Percentiles rank a stretch among this genome's conserved stretches.
phyloP scores from a whole-genome alignment of 805 yeast species.

The Saturnispora dispora region DNA sequence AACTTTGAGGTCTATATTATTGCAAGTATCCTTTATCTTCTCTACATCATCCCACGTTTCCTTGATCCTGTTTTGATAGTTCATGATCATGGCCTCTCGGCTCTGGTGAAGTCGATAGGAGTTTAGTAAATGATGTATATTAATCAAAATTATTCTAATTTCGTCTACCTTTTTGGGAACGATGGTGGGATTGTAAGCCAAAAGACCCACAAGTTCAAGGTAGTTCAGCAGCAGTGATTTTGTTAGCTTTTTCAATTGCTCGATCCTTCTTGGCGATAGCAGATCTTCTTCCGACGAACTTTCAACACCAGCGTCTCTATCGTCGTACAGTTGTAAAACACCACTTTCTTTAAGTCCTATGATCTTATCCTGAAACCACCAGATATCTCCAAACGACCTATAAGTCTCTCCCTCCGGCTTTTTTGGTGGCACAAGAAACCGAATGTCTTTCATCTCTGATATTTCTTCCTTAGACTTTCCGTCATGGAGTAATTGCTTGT shows the following conservation, averaged over 20 bases:
- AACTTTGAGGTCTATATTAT: conserved; percentile 32
- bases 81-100: conserved; percentile 74
- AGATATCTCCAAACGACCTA: conserved; percentile 80
- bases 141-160: conserved; percentile 70
- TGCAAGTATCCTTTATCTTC: conserved; percentile 33
- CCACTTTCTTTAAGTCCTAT: conserved; percentile 74
- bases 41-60: conserved; percentile 36
- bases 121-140: conserved; percentile 84
- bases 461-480: conserved; percentile 19
- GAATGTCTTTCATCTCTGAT: conserved; percentile 31
- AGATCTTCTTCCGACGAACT: conserved; percentile 21
- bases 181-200: conserved; percentile 63
- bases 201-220: conserved; percentile 70
- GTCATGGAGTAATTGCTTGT: conserved; percentile 23
- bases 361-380: conserved; percentile 74
- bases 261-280: conserved; percentile 45
- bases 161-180: conserved; percentile 59
- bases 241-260: conserved; percentile 70
- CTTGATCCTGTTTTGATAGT: conserved; percentile 51
- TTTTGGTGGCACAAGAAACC: conserved; percentile 55
- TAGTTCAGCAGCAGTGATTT: conserved; percentile 74
- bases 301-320: conserved; percentile 6
- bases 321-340: conserved; percentile 58
- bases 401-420: conserved; percentile 58
- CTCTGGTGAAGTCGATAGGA: conserved; percentile 95